Evolutionary conservation across 306 rosid species (phyloP), one percentile per base, ranked within the genome.

Genomic region (Herpetospermum pedunculosum): DNA sequence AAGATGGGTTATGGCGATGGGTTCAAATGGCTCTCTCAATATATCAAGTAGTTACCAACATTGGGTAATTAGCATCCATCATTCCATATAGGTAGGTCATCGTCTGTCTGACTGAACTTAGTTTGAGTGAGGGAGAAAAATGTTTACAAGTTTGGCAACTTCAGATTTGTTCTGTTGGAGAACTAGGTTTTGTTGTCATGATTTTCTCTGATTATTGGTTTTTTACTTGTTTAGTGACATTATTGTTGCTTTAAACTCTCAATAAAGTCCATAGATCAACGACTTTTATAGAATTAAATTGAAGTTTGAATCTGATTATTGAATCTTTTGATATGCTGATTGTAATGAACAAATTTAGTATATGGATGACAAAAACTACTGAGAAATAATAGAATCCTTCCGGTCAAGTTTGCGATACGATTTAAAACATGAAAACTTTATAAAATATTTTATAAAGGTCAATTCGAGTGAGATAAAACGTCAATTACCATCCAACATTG

Each of bases 1-100:
- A 84, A 84, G 82, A 84, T 84, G 88, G 88, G 88, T 10, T 84
- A 84, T 40, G 88, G 88, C n/a, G 88, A 84, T 4, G 88, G 88
- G 38, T 84, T 84, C 88, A 84, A 84, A 76, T 84, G 88, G 88
- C 70, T 81, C 57, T 84, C 88, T 47, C 88, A 84, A 49, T 84
- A 84, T 70, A 80, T 86, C 76, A 86, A 79, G 34, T 84, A 84
- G 88, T 60, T 60, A 49, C 73, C 49, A 23, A 15, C 57, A 43
- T 26, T 70, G 37, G 65, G 68, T 60, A 73, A 54, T 54, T 54
- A 73, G 77, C 63, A 21, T 54, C 52, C 48, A 50, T 43, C 21
- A 16, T 57, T 14, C 37, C 26, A 38, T 73, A 7, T 53, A 50
- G 65, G 50, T 53, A 50, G 65, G 50, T 21, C 18, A 29, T 73